A percentile compares a stretch with the other conserved stretches of the same genome.
Conservation (phyloP, 805 yeast species). For the Saccharomycopsis oosterbeekiorum region DNA sequence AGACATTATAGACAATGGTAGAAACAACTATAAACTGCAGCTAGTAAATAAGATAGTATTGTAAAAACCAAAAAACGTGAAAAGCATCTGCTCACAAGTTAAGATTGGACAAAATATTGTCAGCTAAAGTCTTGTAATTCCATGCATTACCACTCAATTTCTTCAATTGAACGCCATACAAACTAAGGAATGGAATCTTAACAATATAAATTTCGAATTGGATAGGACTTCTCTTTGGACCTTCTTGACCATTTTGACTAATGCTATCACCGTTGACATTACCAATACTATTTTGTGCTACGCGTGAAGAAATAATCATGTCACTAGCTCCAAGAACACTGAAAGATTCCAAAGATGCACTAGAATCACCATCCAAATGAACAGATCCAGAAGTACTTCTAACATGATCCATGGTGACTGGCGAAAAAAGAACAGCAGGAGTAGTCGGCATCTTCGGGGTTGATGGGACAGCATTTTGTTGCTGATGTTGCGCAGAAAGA, state of each 20-base stretch:
- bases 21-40: background rate
- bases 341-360: constrained; percentile 24
- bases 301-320: constrained; percentile 18
- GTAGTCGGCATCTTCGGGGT: constrained; percentile 19
- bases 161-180: constrained; percentile 92
- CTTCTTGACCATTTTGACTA: background rate
- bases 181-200: constrained; percentile 80
- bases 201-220: constrained; percentile 88
- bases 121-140: constrained; percentile 87
- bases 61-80: background rate
- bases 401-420: constrained; percentile 17
- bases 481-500: background rate
- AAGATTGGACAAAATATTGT: constrained; percentile 59
- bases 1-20: background rate
- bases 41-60: background rate
- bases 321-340: constrained; percentile 19
- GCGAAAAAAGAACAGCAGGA: constrained; percentile 23
- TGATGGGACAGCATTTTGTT: constrained; percentile 6
- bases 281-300: constrained; percentile 13
- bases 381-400: constrained; percentile 17
- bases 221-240: constrained; percentile 46
- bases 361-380: constrained; percentile 21
- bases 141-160: constrained; percentile 89
- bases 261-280: background rate
- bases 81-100: constrained; percentile 4